Conservation (phyloP, 176 grass and related monocot species). For the sorghum (Sorghum bicolor) region DNA sequence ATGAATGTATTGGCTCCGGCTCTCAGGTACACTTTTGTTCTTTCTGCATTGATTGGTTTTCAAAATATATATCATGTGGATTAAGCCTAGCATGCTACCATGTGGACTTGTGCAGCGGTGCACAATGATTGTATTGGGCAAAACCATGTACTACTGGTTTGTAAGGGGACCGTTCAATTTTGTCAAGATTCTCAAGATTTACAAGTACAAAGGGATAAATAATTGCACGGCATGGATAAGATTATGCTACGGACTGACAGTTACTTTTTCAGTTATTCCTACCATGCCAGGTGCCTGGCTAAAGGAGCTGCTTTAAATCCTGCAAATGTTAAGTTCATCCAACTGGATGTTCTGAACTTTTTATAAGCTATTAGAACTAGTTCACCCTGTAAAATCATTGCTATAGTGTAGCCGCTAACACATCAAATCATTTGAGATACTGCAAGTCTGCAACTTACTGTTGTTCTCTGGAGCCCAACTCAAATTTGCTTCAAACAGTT, state of each 20-base stretch:
- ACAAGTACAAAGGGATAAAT: constrained; percentile 6
- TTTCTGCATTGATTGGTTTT: constrained; percentile 24
- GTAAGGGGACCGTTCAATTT: background rate
- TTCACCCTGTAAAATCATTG: background rate
- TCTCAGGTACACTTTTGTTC: constrained; percentile 69
- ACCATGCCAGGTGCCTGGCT: background rate
- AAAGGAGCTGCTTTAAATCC: background rate
- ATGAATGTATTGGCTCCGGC: constrained; percentile 90
- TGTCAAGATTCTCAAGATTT: constrained; percentile 11
- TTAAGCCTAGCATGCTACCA: constrained; percentile 17
- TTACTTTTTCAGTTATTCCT: constrained; percentile 7
- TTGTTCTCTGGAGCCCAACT: background rate
- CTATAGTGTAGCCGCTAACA: background rate
- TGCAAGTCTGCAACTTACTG: background rate
- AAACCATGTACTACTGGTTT: constrained; percentile 12
- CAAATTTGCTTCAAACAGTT: background rate
- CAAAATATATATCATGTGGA: background rate
- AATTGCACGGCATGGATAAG: background rate
- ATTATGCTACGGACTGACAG: background rate
- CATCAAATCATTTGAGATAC: constrained; percentile 7
- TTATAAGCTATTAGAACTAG: constrained; percentile 5
- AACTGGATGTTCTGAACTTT: constrained; percentile 21
- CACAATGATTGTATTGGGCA: constrained; percentile 10
- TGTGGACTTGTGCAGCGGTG: background rate
- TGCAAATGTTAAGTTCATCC: constrained; percentile 23